Evolutionary conservation across 2,329 filamentous ascomycete species (phyloP), one percentile per base, ranked within the genome.

Genomic region (Botryotinia convoluta): DNA sequence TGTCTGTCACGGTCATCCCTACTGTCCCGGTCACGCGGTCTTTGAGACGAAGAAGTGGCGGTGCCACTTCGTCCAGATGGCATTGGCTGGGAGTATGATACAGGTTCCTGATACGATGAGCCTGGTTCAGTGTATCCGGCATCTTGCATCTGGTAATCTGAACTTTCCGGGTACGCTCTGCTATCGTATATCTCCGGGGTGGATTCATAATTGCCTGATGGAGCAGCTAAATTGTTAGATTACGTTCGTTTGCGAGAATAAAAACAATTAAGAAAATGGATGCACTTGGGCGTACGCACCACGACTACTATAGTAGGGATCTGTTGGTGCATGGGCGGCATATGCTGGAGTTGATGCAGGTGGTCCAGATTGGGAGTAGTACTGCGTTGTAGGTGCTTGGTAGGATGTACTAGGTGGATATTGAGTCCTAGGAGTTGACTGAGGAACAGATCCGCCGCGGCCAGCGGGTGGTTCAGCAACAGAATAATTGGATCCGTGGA

Each of bases 251-350:
- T 71, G 39, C 59, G 68, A 74, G 54, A 69, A 59, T 44, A 62
- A 45, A 68, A 51, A 74, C 69, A 72, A 72, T 67, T 69, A 71
- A 68, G 75, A 75, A 75, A 74, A 70, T 54, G 39, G 26, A 74
- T 73, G 75, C 69, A 72, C 74, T 74, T 80, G 72, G 77, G 74
- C 76, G 83, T 87, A 90, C 86, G 86, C 86, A 88, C 88, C 87
- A 85, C 88, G 88, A 83, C 87, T 68, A 77, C 87, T 68, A 77
- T 87, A 88, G 76, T 86, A 85, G 63, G 87, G 83, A 80, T 89
- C 87, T 80, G 83, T 61, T 68, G 62, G 80, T 74, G 86, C 84
- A 78, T 86, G 86, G 37, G 77, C 72, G 9, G 76, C 42, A 77
- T 78, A 79, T 77, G 81, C 78, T 75, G 84, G 84, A 51, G 82